phyloP scores from a whole-genome alignment of 192 early-diverging fungal genomes.

The Backusella circina region DNA sequence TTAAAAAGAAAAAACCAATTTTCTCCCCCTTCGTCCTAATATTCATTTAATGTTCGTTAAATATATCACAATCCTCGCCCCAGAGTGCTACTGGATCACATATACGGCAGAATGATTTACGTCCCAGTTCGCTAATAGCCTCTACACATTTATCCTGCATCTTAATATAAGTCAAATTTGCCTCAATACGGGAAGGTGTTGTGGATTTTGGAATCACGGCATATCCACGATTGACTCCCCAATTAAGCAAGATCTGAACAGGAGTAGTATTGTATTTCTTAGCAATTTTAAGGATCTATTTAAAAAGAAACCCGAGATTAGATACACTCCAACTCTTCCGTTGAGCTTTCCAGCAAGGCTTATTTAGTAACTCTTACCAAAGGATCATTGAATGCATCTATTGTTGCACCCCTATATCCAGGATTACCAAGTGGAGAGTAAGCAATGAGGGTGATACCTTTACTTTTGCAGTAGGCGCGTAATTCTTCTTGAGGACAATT shows the following conservation, averaged over 20 bases:
- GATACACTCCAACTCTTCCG: not conserved
- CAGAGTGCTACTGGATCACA: not conserved
- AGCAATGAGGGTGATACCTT: slow-evolving; percentile 63
- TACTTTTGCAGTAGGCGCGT: slow-evolving; percentile 55
- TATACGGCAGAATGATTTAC: not conserved
- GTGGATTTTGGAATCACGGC: slow-evolving; percentile 67
- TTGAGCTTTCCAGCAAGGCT: not conserved
- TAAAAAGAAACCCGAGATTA: not conserved
- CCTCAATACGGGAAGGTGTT: slow-evolving; percentile 45
- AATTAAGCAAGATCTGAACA: slow-evolving; percentile 53
- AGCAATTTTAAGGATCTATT: slow-evolving; percentile 42
- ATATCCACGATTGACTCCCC: slow-evolving; percentile 50
- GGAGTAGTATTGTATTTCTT: slow-evolving; percentile 40
- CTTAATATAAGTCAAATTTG: slow-evolving; percentile 50
- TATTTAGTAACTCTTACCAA: not conserved
- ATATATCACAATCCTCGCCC: not conserved
- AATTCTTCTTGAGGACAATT: slow-evolving; percentile 53
- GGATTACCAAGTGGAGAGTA: slow-evolving; percentile 68
- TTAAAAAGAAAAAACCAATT: not conserved
- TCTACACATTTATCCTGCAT: slow-evolving; percentile 20
- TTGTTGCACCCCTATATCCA: slow-evolving; percentile 14
- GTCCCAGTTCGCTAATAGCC: slow-evolving; percentile 15
- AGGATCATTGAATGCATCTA: not conserved
- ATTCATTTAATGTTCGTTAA: not conserved
- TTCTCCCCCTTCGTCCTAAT: not conserved